Conservation (phyloP, 495 filamentous ascomycete genomes). For the Penicillium canescens region DNA sequence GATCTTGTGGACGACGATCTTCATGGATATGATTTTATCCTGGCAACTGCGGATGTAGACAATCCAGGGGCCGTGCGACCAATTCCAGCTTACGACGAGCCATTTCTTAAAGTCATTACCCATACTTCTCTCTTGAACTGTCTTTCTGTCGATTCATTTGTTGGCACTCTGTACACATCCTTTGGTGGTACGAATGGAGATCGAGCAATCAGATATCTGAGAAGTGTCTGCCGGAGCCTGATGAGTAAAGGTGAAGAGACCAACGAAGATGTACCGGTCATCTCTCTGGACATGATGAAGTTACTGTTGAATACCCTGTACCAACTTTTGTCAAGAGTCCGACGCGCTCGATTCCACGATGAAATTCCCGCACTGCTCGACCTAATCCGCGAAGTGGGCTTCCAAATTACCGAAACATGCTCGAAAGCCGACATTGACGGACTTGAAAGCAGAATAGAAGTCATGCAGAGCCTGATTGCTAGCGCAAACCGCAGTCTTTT, state of each 20-base stretch:
- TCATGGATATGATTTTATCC: constrained; percentile 8
- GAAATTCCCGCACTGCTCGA: constrained; percentile 8
- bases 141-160: constrained; percentile 17
- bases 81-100: not conserved
- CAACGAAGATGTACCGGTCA: not conserved
- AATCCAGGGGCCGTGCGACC: not conserved
- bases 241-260: not conserved
- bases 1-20: constrained; percentile 15
- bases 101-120: constrained; percentile 17
- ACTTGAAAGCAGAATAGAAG: constrained; percentile 13
- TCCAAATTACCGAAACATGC: too few relatives aligned
- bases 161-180: constrained; percentile 13
- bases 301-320: constrained; percentile 9
- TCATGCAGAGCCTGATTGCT: constrained; percentile 8
- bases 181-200: constrained; percentile 14
- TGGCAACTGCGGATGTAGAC: constrained; percentile 8
- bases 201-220: constrained; percentile 15
- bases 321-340: constrained; percentile 10
- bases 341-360: constrained; percentile 12
- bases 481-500: constrained; percentile 9
- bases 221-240: constrained; percentile 8
- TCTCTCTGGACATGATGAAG: constrained; percentile 10
- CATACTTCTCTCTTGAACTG: constrained; percentile 11
- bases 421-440: constrained; percentile 8
- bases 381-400: too few relatives aligned